Evolutionary conservation across 169 alveolate genomes (phyloP).

Genomic region (Plasmodium sp.): DNA sequence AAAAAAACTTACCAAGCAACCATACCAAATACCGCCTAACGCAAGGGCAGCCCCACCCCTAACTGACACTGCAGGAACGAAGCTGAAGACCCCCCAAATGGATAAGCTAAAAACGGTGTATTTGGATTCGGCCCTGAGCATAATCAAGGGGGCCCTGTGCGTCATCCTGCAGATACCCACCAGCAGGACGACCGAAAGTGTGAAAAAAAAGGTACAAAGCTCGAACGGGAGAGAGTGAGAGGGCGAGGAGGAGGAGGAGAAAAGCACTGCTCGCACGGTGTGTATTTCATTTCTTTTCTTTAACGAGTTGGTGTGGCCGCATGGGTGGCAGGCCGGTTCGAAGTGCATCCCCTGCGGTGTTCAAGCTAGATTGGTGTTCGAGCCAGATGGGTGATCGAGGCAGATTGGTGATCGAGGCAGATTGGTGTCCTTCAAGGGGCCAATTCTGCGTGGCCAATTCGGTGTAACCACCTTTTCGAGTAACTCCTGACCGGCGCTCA

Average conservation of each 20-base stretch:
- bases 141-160: conserved; percentile 88
- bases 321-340: background rate
- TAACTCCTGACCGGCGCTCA: background rate
- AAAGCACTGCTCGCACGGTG: background rate
- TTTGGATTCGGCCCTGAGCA: conserved; percentile 85
- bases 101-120: conserved; percentile 68
- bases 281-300: background rate
- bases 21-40: background rate
- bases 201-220: conserved; percentile 62
- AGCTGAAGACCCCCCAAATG: conserved; percentile 12
- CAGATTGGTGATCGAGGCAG: background rate
- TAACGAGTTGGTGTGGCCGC: background rate
- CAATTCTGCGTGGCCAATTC: background rate
- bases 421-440: background rate
- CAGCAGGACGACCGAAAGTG: conserved; percentile 83
- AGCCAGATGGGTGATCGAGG: background rate
- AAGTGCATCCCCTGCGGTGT: background rate
- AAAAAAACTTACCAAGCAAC: background rate
- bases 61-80: background rate
- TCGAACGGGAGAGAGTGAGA: background rate
- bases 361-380: background rate
- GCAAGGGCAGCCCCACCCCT: background rate
- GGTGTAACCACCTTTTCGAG: background rate
- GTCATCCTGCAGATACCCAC: conserved; percentile 85
- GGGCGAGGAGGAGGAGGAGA: background rate